Conservation (phyloP, 108 stramenopile species). For the Conticribra guillardii region DNA sequence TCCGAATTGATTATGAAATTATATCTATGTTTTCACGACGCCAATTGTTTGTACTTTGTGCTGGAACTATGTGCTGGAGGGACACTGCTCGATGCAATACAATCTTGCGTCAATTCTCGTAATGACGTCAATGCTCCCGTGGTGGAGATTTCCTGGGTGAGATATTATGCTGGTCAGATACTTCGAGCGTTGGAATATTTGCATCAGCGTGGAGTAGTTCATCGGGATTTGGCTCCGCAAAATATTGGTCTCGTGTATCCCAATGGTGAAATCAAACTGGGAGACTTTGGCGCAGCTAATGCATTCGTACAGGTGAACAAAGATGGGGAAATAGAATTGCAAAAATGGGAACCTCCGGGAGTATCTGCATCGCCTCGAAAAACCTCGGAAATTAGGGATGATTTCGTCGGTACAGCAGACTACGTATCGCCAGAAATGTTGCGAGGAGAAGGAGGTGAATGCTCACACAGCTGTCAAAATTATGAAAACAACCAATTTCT, state of each 20-base stretch:
- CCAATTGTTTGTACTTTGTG: conserved; percentile 40
- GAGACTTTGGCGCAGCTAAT: conserved; percentile 48
- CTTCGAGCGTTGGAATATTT: conserved; percentile 35
- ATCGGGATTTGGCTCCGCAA: conserved; percentile 45
- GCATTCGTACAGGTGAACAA: conserved; percentile 3
- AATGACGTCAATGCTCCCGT: conserved; percentile 8
- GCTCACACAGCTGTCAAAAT: neutral
- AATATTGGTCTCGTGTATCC: conserved; percentile 40
- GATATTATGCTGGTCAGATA: conserved; percentile 43
- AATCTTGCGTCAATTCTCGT: conserved; percentile 1
- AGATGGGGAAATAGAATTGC: neutral
- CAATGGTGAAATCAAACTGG: conserved; percentile 32
- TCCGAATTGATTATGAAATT: conserved; percentile 33
- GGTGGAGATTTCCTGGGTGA: conserved; percentile 30
- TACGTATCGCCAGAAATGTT: conserved; percentile 52
- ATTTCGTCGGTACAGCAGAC: conserved; percentile 45
- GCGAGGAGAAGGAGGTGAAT: neutral
- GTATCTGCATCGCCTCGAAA: too few relatives aligned
- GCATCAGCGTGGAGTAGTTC: conserved; percentile 41
- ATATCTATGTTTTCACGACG: conserved; percentile 40
- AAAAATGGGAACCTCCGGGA: conserved; percentile 6
- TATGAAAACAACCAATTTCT: too few relatives aligned
- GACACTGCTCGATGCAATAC: conserved; percentile 38
- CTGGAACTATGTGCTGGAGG: conserved; percentile 49
- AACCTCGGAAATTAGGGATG: neutral